Conservation (phyloP, 2,329 filamentous ascomycete genomes). For the Fusarium annulatum region DNA sequence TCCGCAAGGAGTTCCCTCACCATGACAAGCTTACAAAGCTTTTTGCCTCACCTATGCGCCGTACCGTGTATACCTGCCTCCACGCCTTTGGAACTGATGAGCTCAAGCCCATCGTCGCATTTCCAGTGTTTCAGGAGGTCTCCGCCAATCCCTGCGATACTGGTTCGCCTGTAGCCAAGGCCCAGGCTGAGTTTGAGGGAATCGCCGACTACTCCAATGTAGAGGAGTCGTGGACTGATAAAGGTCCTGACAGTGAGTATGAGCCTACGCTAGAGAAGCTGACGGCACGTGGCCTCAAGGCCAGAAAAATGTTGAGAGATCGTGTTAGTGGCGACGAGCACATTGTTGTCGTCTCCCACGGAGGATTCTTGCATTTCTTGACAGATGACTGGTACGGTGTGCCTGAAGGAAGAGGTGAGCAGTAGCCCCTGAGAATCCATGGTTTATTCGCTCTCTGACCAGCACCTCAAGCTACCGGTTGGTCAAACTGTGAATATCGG, state of each 20-base stretch:
- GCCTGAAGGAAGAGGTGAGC: conserved; percentile 54
- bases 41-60: conserved; percentile 81
- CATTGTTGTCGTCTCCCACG: conserved; percentile 83
- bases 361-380: conserved; percentile 85
- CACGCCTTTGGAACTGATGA: conserved; percentile 70
- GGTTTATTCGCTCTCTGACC: conserved; percentile 5
- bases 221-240: conserved; percentile 76
- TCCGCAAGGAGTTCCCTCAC: conserved; percentile 72
- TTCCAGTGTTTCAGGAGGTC: conserved; percentile 84
- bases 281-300: conserved; percentile 68
- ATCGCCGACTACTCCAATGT: conserved; percentile 73
- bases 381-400: conserved; percentile 82
- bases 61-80: conserved; percentile 83
- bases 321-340: conserved; percentile 66
- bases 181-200: conserved; percentile 71
- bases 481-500: conserved; percentile 79
- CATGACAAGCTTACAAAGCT: conserved; percentile 75
- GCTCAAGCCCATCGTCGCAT: conserved; percentile 65
- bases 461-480: conserved; percentile 70
- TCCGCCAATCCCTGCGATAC: conserved; percentile 80
- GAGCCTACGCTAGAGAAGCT: conserved; percentile 64
- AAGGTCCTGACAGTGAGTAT: conserved; percentile 59
- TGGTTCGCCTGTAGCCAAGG: conserved; percentile 66
- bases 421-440: neutral
- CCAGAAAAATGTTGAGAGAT: conserved; percentile 68